Evolutionary conservation across 2,329 filamentous ascomycete species (phyloP).

Genomic region (Claviceps fusiformis): DNA sequence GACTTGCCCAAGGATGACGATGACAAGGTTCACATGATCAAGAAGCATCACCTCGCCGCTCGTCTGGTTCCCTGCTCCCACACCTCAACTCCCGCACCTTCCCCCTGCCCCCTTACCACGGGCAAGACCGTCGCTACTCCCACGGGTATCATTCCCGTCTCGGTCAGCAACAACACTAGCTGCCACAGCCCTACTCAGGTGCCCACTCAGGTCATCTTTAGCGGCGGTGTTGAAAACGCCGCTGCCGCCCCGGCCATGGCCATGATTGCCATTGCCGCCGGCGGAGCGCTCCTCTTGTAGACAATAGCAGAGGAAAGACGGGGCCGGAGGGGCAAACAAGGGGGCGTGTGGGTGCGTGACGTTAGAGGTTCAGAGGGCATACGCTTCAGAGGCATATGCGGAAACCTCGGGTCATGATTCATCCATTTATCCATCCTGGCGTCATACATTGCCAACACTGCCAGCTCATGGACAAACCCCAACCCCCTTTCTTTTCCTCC

Average conservation of each 20-base stretch:
- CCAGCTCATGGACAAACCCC: too few species aligned
- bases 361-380: too few species aligned
- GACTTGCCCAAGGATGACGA: neutral
- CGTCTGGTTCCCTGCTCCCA: neutral
- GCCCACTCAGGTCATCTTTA: neutral
- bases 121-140: neutral
- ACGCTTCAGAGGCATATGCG: too few species aligned
- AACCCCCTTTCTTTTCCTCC: too few species aligned
- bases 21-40: neutral
- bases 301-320: neutral
- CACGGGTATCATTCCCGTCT: neutral
- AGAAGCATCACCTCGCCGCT: neutral
- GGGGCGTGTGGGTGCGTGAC: too few species aligned
- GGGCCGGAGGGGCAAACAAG: too few species aligned
- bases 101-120: neutral
- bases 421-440: too few species aligned
- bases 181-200: neutral
- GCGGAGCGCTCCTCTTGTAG: slow-evolving; percentile 2
- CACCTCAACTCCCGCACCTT: neutral
- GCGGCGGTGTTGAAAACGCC: neutral
- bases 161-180: neutral
- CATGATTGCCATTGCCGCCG: slow-evolving; percentile 3
- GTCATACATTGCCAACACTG: too few species aligned
- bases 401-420: too few species aligned
- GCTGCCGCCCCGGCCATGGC: slow-evolving; percentile 1